A percentile compares a stretch with the other conserved stretches of the same genome.
Conservation (phyloP, 352 stramenopile species). For the Globisporangium nunn region DNA sequence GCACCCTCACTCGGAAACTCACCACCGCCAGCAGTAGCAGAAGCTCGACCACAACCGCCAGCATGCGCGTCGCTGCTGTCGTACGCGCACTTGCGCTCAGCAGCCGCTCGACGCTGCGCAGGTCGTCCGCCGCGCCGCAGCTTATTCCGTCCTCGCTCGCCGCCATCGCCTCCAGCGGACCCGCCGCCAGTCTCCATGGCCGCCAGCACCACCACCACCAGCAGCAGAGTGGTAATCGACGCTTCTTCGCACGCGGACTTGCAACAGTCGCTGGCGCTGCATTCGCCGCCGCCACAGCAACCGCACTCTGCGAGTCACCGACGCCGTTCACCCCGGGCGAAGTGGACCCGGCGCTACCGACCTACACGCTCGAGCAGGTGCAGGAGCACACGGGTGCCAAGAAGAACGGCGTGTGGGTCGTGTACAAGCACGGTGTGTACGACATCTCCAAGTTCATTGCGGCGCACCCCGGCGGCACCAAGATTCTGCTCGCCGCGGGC, state of each 20-base stretch:
- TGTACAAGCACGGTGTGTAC: slow-evolving; percentile 93
- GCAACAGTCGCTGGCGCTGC: slow-evolving; percentile 3
- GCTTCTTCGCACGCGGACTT: background rate
- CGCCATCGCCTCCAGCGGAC: background rate
- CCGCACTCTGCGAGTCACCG: slow-evolving; percentile 10
- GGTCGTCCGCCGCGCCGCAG: no score
- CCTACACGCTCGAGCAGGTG: slow-evolving; percentile 62
- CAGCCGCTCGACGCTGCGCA: no score
- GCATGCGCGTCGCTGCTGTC: slow-evolving; percentile 2
- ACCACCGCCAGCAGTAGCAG: background rate
- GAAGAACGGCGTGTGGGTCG: slow-evolving; percentile 88
- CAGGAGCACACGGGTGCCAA: slow-evolving; percentile 64
- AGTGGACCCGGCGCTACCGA: slow-evolving; percentile 39
- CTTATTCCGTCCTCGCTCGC: background rate
- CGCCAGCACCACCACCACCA: background rate
- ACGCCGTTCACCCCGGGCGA: slow-evolving; percentile 16
- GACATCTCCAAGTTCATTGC: slow-evolving; percentile 95
- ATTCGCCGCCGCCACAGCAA: background rate
- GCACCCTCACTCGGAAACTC: no score
- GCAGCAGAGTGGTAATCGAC: background rate
- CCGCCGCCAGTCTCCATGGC: background rate
- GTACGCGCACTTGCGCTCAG: no score
- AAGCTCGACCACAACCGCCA: background rate
- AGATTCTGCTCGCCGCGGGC: slow-evolving; percentile 86
- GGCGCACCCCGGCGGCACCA: slow-evolving; percentile 89